Percentiles rank a stretch among this genome's conserved stretches.
Conservation (phyloP, 139 green algal genomes). For the Chlamydomonas sp. region DNA sequence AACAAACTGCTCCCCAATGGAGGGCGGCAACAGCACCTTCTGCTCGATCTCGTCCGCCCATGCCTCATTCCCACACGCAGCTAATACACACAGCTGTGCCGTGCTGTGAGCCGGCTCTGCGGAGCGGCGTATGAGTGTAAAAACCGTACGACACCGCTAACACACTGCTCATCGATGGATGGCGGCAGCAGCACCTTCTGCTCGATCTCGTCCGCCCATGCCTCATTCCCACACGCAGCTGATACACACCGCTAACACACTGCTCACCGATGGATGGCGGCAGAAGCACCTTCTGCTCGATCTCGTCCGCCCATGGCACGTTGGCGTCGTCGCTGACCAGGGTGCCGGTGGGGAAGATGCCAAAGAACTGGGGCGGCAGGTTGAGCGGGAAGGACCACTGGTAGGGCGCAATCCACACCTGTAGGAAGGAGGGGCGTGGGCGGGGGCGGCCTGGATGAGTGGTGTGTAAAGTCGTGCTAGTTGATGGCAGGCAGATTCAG, state of each 20-base stretch:
- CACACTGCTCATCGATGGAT: not conserved
- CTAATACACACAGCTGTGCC: no score
- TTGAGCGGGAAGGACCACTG: slow-evolving; percentile 91
- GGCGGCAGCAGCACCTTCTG: not conserved
- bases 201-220: no score
- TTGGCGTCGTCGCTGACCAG: slow-evolving; percentile 33
- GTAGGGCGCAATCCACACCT: slow-evolving; percentile 61
- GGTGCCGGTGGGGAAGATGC: slow-evolving; percentile 80
- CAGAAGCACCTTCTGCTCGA: slow-evolving; percentile 79
- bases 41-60: no score
- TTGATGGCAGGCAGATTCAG: slow-evolving; percentile 70
- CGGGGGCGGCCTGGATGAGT: no score
- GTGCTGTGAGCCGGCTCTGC: no score
- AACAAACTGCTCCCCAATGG: not conserved
- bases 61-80: no score
- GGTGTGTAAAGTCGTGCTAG: no score
- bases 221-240: no score
- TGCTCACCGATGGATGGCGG: slow-evolving; percentile 64
- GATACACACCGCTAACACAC: no score
- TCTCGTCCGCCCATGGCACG: slow-evolving; percentile 83
- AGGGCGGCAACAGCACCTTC: not conserved
- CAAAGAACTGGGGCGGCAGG: slow-evolving; percentile 81
- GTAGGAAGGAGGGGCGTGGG: not conserved
- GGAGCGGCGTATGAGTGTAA: no score
- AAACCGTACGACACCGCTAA: no score